A percentile compares a stretch with the other conserved stretches of the same genome.
Conservation (phyloP, 768 basidiomycete species). For the Pulveroboletus sp. region DNA sequence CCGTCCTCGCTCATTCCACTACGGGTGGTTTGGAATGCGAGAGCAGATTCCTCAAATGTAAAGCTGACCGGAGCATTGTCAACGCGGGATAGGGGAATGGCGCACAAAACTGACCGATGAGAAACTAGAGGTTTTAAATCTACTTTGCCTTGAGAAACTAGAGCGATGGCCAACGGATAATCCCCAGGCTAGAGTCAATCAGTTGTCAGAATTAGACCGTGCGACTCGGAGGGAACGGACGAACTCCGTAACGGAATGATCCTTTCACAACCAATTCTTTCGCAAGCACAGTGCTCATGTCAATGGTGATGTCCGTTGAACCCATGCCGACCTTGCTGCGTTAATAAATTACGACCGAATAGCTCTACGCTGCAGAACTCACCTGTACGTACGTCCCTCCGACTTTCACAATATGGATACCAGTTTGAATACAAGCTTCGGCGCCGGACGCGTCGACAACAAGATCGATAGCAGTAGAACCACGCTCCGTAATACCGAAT, state of each 20-base stretch:
- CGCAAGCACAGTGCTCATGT: conserved; percentile 61
- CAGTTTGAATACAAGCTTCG: conserved; percentile 88
- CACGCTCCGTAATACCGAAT: conserved; percentile 68
- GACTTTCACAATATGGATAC: conserved; percentile 64
- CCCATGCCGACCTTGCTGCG: conserved; percentile 78
- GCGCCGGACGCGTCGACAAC: conserved; percentile 92
- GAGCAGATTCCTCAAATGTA: conserved; percentile 69
- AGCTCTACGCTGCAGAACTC: conserved; percentile 5
- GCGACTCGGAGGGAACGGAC: conserved; percentile 23
- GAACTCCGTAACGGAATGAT: conserved; percentile 86
- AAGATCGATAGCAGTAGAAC: conserved; percentile 70
- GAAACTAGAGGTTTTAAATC: conserved; percentile 87
- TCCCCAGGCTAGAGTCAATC: conserved; percentile 59
- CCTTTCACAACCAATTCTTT: conserved; percentile 85
- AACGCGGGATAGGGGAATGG: not conserved
- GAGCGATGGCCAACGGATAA: conserved; percentile 79
- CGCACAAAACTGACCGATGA: conserved; percentile 56
- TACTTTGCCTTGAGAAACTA: conserved; percentile 77
- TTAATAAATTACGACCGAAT: not conserved
- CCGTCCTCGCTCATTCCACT: conserved; percentile 82
- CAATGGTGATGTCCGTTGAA: conserved; percentile 66
- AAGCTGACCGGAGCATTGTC: conserved; percentile 40
- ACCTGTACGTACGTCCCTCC: conserved; percentile 77
- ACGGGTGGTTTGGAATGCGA: conserved; percentile 80
- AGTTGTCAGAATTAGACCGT: not conserved